Evolutionary conservation across 495 filamentous ascomycete species (phyloP), one percentile per base, ranked within the genome.

Genomic region (Aspergillus campestris): DNA sequence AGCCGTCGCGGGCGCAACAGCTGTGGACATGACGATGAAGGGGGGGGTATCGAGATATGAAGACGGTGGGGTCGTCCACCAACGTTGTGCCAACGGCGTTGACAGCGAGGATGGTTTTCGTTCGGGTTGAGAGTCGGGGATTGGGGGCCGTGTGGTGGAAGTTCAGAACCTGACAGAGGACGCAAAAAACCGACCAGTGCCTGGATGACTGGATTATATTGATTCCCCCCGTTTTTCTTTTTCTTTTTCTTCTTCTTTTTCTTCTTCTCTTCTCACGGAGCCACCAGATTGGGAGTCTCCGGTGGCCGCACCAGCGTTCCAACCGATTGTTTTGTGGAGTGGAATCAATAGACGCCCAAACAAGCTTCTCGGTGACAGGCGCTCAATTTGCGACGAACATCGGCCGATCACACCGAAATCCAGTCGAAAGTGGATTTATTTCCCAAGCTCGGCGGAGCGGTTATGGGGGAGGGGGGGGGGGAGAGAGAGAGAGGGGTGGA

Each of bases 1-100:
- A 33, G 67, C 59, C 37, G 66, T 55, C 35, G 65, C 71, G 56
- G 71, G 62, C 52, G 73, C 73, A 53, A 77, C 71, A 18, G 71
- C 72, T 45, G 72, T 77, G 39, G 72, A 76, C 74, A 77, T 77
- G 50, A 44, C 59, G 51, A 37, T 15, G 52, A 40, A 28, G 34
- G 34, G 36, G 32, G 32, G 13, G 15, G 18, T 24, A 24, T 24
- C 18, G 18, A 34, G 40, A 51, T 35, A 33, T 38, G 33, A 40
- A 15, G n/a, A 40, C 12, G 12, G 7, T 7, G 24, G 18, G 7
- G 11, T 27, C 14, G 6, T 13, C 8, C 12, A 40, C 14, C 18
- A 13, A 40, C 8, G 28, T 31, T 11, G 38, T 24, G 18, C 18
- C 18, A 24, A 4, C 18, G 18, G 18, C 18, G 18, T 24, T 24